Evolutionary conservation across 352 stramenopile genomes (phyloP).

Genomic region (Pseudoperonospora humuli): DNA sequence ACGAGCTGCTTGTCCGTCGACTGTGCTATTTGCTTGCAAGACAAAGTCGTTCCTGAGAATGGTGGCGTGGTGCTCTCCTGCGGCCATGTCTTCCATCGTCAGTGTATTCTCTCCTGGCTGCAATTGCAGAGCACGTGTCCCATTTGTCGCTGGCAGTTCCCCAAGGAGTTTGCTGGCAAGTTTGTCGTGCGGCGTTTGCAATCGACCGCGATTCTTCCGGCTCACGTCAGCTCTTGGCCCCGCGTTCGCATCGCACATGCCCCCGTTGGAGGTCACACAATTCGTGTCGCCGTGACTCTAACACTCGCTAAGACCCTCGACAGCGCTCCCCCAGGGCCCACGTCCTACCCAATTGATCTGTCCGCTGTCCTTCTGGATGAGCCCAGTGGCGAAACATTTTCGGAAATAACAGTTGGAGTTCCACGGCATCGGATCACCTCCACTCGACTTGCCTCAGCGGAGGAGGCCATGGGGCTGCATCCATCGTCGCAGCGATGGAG

Average conservation of each 20-base stretch:
- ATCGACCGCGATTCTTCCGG: conserved; percentile 34
- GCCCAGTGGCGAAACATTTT: conserved; percentile 19
- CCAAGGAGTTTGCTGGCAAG: conserved; percentile 43
- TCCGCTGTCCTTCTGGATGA: conserved; percentile 25
- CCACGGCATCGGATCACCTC: conserved; percentile 5
- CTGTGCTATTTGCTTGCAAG: conserved; percentile 82
- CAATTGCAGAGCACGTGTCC: conserved; percentile 86
- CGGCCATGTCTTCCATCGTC: conserved; percentile 88
- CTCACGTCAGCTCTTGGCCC: conserved; percentile 13
- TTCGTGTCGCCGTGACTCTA: conserved; percentile 36
- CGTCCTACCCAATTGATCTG: conserved; percentile 27
- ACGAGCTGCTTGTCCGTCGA: conserved; percentile 12
- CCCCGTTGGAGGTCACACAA: conserved; percentile 28
- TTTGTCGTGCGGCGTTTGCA: conserved; percentile 39
- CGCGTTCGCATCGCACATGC: conserved; percentile 16
- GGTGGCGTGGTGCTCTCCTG: conserved; percentile 75
- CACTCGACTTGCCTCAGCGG: conserved; percentile 15
- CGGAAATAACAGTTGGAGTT: conserved; percentile 1
- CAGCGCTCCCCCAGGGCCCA: conserved; percentile 1
- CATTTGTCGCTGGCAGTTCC: conserved; percentile 87
- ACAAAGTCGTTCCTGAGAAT: too few species aligned
- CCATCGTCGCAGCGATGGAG: conserved; percentile 6
- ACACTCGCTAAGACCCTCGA: conserved; percentile 34
- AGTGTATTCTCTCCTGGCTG: conserved; percentile 90
- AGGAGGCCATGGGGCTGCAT: conserved; percentile 14